Percentiles rank a stretch among this genome's conserved stretches.
Evolutionary conservation across 2,329 filamentous ascomycete species (phyloP).

Genomic region (Coniochaeta sp.): DNA sequence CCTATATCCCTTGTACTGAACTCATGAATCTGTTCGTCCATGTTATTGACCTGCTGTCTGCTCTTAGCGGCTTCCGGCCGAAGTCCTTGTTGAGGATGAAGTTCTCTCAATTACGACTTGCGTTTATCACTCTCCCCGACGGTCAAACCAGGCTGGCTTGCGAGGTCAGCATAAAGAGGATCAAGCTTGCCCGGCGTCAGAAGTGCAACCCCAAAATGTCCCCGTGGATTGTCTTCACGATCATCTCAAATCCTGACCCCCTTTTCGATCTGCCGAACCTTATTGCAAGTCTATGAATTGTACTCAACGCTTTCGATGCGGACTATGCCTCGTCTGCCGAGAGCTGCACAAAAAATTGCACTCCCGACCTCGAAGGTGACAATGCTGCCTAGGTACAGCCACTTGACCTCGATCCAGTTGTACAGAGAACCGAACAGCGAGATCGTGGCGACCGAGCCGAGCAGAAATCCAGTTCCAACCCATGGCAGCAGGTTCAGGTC

Average conservation of each 20-base stretch:
- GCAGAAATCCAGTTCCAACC: too few relatives aligned
- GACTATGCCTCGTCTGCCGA: background rate
- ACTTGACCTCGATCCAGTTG: too few relatives aligned
- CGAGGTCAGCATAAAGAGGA: background rate
- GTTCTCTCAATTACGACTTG: background rate
- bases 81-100: background rate
- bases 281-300: background rate
- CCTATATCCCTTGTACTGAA: background rate
- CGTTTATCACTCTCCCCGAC: background rate
- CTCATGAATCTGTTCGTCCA: background rate
- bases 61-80: background rate
- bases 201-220: background rate
- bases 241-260: background rate
- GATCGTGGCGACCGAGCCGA: too few relatives aligned
- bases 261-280: background rate
- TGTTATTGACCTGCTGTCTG: background rate
- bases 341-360: too few relatives aligned
- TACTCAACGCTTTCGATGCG: background rate
- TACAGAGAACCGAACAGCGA: too few relatives aligned
- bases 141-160: background rate
- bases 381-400: too few relatives aligned
- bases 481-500: too few relatives aligned
- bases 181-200: background rate
- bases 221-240: background rate
- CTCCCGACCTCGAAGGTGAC: too few relatives aligned